These are phyloP conservation scores for Pontederia paniculata DNA, from an alignment of 176 grass and related monocot genomes.

Conservation along the genomic window DNA sequence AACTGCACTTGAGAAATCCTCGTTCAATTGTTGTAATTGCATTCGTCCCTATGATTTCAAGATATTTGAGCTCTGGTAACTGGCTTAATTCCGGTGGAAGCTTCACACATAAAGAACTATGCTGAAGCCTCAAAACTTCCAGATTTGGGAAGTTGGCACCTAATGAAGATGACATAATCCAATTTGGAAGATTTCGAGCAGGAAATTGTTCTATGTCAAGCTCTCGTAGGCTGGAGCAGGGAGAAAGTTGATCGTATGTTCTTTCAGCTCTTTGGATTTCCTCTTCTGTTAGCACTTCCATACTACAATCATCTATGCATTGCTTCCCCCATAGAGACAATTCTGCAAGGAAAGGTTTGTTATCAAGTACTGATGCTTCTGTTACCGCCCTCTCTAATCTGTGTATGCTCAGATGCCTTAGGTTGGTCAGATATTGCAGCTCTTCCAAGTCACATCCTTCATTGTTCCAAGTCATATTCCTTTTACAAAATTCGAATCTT, in stretches of 20 bases:
- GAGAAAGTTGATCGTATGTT: not conserved
- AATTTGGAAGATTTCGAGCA: not conserved
- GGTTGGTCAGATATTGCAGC: slow-evolving; percentile 40
- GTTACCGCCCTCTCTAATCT: slow-evolving; percentile 52
- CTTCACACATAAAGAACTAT: slow-evolving; percentile 39
- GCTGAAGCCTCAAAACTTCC: slow-evolving; percentile 36
- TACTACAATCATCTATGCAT: too few species aligned
- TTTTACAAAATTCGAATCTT: too few species aligned
- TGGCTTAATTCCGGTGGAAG: slow-evolving; percentile 49
- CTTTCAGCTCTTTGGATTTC: not conserved
- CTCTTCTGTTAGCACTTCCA: not conserved
- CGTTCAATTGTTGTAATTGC: slow-evolving; percentile 44
- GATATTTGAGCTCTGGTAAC: slow-evolving; percentile 47
- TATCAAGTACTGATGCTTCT: slow-evolving; percentile 35
- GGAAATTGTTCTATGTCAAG: not conserved
- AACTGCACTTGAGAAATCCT: slow-evolving; percentile 43
- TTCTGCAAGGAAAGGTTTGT: slow-evolving; percentile 36
- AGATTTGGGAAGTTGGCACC: slow-evolving; percentile 18
- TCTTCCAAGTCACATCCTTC: slow-evolving; percentile 60
- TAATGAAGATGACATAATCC: not conserved
- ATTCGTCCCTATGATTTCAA: slow-evolving; percentile 45
- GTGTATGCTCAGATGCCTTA: slow-evolving; percentile 48
- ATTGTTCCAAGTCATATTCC: too few species aligned
- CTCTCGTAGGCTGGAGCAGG: not conserved
- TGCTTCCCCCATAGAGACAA: not conserved